Conservation (phyloP, 805 yeast genomes). For the Kodamaea hsintzibuensis region DNA sequence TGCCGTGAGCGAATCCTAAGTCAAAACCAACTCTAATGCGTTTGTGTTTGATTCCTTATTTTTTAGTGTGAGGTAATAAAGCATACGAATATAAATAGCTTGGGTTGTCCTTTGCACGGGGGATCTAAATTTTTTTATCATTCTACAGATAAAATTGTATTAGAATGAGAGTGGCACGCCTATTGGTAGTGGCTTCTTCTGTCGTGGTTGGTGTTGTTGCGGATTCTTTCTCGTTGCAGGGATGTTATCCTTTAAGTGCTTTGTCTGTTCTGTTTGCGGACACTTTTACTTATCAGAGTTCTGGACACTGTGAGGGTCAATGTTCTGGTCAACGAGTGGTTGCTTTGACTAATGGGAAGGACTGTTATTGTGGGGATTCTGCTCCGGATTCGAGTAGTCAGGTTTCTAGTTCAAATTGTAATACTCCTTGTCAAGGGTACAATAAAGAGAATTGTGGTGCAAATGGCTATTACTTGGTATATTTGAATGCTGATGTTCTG, state of each 20-base stretch:
- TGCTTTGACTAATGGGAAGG: constrained; percentile 47
- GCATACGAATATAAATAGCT: constrained; percentile 3
- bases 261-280: constrained; percentile 30
- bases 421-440: constrained; percentile 59
- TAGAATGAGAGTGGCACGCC: constrained; percentile 7
- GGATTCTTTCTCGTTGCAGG: constrained; percentile 15
- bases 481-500: constrained; percentile 33
- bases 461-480: constrained; percentile 40
- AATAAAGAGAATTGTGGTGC: constrained; percentile 60
- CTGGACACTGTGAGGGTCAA: constrained; percentile 51
- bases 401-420: constrained; percentile 18
- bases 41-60: constrained; percentile 4
- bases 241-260: constrained; percentile 21
- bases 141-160: neutral
- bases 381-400: constrained; percentile 27
- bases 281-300: constrained; percentile 57
- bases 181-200: neutral
- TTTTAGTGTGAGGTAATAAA: neutral
- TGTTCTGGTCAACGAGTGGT: constrained; percentile 48
- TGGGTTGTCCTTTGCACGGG: constrained; percentile 4
- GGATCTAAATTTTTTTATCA: neutral
- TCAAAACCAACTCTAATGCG: no score
- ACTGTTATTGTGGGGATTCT: constrained; percentile 68
- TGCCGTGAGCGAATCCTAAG: no score
- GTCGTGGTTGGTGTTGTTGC: constrained; percentile 6